phyloP scores from a whole-genome alignment of 176 grass and related monocot species.

The Ensete ventricosum region DNA sequence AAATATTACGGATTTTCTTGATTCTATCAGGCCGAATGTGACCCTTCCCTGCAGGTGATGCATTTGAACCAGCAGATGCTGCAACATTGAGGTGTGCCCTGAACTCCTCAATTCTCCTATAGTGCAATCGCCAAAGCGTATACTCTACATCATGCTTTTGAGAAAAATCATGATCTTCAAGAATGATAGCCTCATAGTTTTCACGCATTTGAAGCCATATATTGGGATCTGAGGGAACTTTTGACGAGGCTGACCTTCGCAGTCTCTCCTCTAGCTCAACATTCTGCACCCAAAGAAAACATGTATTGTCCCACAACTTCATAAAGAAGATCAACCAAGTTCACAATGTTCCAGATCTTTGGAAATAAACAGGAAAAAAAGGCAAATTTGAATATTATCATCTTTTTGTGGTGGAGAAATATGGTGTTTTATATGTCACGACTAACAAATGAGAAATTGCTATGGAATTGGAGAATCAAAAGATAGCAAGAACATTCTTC shows the following conservation, averaged over 20 bases:
- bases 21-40: conserved; percentile 43
- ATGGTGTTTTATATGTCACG: too few relatives aligned
- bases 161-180: conserved; percentile 70
- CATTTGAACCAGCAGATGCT: conserved; percentile 16
- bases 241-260: conserved; percentile 58
- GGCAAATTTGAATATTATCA: too few relatives aligned
- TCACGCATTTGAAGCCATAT: conserved; percentile 95
- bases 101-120: conserved; percentile 92
- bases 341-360: background rate
- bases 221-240: conserved; percentile 76
- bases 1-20: conserved; percentile 55
- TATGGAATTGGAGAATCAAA: too few relatives aligned
- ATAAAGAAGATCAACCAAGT: background rate
- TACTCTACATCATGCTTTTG: conserved; percentile 74
- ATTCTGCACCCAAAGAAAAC: conserved; percentile 41
- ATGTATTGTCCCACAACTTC: background rate
- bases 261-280: conserved; percentile 55
- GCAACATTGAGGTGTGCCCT: conserved; percentile 55
- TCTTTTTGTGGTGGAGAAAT: too few relatives aligned
- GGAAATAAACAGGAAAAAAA: too few relatives aligned
- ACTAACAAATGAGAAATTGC: too few relatives aligned
- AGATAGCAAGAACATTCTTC: too few relatives aligned
- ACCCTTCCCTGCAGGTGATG: conserved; percentile 45
- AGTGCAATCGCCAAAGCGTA: conserved; percentile 85
- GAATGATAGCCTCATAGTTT: conserved; percentile 82